Base-by-base conservation (phyloP, 2,329 filamentous ascomycete genomes). In the Monosporascus sp. region DNA sequence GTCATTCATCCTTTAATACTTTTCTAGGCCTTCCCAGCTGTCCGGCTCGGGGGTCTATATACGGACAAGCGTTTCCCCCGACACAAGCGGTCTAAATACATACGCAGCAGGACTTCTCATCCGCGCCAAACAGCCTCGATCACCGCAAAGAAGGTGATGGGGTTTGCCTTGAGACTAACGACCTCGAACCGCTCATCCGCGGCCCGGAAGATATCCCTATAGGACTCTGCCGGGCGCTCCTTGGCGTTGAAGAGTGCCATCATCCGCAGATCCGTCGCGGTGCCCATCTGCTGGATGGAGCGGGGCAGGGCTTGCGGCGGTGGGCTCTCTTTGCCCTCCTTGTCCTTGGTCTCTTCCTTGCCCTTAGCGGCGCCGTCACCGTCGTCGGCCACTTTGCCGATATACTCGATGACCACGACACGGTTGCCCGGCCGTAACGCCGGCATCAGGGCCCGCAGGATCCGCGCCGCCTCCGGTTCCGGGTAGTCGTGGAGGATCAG, bases 401-500 rank as follows among this genome's bases (percentile, higher is more conserved):
- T 68, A 51, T 69, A 70, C 52, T 75, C 73, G 50, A 71, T 66
- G 27, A 74, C 56, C 16, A 75, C 56, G 3, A 75, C 64, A 22
- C 64, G 65, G 11, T 72, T 67, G 40, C 80, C 72, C 2, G 75
- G 68, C 56, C 75, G 71, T 56, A 82, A 58, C 31, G 73, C 70
- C 1, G 78, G 74, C 0, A 74, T 61, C 27, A 81, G 63, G 1
- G 68, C 70, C 41, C 67, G 69, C 41, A 76, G 65, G 48, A 80
- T 77, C 52, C 64, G 61, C 22, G 69, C 54, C 5, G 66, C 66
- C 48, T 77, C 69, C 24, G 69, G 66, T 51, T 82, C 78, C 0
- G 78, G 72, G 77, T 78, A 82, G 67, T 82, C 79, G 63, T 83
- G 80, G 17, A 84, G 69, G 52, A 83, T 79, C 54, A 76, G 67